These are phyloP conservation scores for Mycosphaerella arachidis DNA, from an alignment of 2,329 filamentous ascomycete genomes.

Conservation along the genomic window DNA sequence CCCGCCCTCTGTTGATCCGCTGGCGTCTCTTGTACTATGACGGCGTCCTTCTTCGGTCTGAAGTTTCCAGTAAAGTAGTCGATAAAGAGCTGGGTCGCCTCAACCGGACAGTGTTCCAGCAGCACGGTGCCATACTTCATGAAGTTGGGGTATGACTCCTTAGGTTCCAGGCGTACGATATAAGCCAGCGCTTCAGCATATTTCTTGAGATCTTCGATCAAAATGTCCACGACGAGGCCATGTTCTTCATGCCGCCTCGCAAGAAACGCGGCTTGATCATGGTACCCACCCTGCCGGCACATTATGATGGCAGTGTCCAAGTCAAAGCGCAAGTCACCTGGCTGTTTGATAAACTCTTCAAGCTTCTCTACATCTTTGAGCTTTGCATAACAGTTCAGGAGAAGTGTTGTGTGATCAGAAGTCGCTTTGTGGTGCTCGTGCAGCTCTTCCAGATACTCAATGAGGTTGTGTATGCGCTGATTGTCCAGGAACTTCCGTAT, in stretches of 20 bases:
- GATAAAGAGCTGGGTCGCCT: constrained; percentile 83
- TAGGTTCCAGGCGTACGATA: constrained; percentile 80
- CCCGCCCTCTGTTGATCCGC: constrained; percentile 27
- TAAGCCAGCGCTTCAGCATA: constrained; percentile 86
- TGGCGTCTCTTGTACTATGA: constrained; percentile 46
- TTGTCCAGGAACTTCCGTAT: constrained; percentile 97
- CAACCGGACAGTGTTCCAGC: constrained; percentile 76
- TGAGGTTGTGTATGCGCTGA: constrained; percentile 93
- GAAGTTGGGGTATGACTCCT: constrained; percentile 77
- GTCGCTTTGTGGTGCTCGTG: constrained; percentile 92
- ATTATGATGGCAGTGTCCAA: constrained; percentile 94
- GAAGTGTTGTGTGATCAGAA: constrained; percentile 86
- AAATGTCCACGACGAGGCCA: constrained; percentile 87
- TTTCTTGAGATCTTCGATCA: constrained; percentile 91
- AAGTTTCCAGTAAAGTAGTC: constrained; percentile 91
- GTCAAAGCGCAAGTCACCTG: constrained; percentile 91
- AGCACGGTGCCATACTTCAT: constrained; percentile 94
- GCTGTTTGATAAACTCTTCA: constrained; percentile 93
- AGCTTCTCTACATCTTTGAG: constrained; percentile 95
- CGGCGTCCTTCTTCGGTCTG: constrained; percentile 63
- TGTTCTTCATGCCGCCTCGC: constrained; percentile 92
- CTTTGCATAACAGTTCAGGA: constrained; percentile 97
- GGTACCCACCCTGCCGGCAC: constrained; percentile 96
- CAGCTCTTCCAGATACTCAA: constrained; percentile 92
- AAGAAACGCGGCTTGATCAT: constrained; percentile 91